phyloP scores from a whole-genome alignment of 257 asterid species.

The Oldenlandia corymbosa region DNA sequence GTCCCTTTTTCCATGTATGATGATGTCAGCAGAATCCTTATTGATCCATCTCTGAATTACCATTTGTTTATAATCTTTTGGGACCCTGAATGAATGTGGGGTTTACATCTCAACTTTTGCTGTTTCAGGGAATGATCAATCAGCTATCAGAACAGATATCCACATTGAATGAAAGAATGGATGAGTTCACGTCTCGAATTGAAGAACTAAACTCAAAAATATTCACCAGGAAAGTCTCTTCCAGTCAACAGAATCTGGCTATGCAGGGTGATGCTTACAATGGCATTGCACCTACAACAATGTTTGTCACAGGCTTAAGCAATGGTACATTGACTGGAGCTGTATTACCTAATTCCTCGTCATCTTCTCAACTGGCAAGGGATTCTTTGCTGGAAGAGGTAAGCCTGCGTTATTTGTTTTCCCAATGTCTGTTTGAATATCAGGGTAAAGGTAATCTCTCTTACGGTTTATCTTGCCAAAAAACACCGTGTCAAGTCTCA shows the following conservation, averaged over 20 bases:
- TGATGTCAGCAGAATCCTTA: not conserved
- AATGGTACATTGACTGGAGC: slow-evolving; percentile 61
- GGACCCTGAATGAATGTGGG: too few species aligned
- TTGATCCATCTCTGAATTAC: too few species aligned
- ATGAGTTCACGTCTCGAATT: slow-evolving; percentile 82
- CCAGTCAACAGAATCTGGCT: slow-evolving; percentile 78
- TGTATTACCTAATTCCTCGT: slow-evolving; percentile 57
- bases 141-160: slow-evolving; percentile 92
- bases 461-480: not conserved
- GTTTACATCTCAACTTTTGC: slow-evolving; percentile 1
- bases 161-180: slow-evolving; percentile 89
- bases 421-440: not conserved
- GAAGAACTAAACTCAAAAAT: slow-evolving; percentile 84
- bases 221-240: slow-evolving; percentile 37
- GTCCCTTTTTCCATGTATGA: not conserved
- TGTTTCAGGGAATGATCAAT: slow-evolving; percentile 70
- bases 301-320: slow-evolving; percentile 52
- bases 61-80: too few species aligned
- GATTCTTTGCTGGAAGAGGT: slow-evolving; percentile 91
- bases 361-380: slow-evolving; percentile 75
- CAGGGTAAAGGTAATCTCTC: not conserved
- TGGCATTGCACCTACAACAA: slow-evolving; percentile 52
- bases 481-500: too few species aligned
- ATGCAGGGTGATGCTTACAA: slow-evolving; percentile 68
- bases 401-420: slow-evolving; percentile 11